Evolutionary conservation across 495 filamentous ascomycete species (phyloP), one percentile per base, ranked within the genome.

Genomic region (Daldinia vernicosa): DNA sequence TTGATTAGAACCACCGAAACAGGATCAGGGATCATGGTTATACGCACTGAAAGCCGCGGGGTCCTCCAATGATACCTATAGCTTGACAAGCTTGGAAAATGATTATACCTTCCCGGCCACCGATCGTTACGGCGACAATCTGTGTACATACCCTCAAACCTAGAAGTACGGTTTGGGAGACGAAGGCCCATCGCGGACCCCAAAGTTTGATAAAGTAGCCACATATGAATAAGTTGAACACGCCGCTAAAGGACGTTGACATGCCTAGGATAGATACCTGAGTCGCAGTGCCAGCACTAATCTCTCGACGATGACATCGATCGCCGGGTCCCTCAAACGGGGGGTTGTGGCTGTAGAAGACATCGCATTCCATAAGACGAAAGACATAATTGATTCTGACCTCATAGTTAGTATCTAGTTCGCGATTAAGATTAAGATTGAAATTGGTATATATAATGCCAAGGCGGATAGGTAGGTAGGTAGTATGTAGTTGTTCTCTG

Each of bases 351-450:
- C 32, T 43, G 75, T 88, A 89, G 75, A 84, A 89, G 54, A 82
- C 81, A 50, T 88, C 84, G 74, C 87, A 89, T 60, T 83, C 83
- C 86, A 89, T 87, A 19, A 86, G 69, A 45, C 85, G 82, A 62
- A 89, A 87, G 15, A 83, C 85, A 65, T 88, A 88, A 62, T 88
- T 83, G 28, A 89, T 80, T 32, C 83, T 86, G 47, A 17, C 1
- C 2, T 67, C 4, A 26, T 17, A 67, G 53, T 80, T 57, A 75
- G 68, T 30, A 47, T 24, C 1, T 24, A 17, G n/a, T 47, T 47
- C 9, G 19, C 1, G 5, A 17, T 53, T 53, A 11, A 52, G n/a
- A 27, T 27, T 26, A 14, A 7, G 28, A 30, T 30, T 30, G 28
- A 8, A 7, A 32, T 32, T 32, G 30, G 9, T 6, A 32, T 9